phyloP scores from a whole-genome alignment of 129 eudicot species.

The Arctium lappa region DNA sequence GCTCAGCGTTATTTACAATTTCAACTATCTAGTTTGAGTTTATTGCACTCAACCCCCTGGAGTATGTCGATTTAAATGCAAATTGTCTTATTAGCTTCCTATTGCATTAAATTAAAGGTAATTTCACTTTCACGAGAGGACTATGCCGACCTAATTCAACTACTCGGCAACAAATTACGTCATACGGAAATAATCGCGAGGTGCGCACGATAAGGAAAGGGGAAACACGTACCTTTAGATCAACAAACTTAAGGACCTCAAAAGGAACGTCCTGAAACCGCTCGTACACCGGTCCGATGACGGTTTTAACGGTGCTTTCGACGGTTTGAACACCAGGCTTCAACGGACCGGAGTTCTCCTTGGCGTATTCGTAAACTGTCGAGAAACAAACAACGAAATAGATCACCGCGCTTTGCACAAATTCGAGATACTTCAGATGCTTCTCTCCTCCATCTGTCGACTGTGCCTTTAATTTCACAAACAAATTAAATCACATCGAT shows the following conservation, averaged over 20 bases:
- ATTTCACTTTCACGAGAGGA: neutral
- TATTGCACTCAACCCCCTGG: neutral
- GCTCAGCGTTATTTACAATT: neutral
- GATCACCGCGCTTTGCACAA: slow-evolving; percentile 55
- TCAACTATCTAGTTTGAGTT: neutral
- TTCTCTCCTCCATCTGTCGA: slow-evolving; percentile 42
- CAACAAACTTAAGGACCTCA: slow-evolving; percentile 58
- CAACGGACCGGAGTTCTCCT: slow-evolving; percentile 63
- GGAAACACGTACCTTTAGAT: slow-evolving; percentile 51
- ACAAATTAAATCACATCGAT: neutral
- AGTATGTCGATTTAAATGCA: neutral
- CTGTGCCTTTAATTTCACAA: slow-evolving; percentile 37
- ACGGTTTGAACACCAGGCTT: slow-evolving; percentile 65
- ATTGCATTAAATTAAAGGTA: neutral
- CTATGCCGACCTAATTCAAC: neutral
- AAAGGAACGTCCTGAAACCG: slow-evolving; percentile 59
- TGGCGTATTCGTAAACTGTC: slow-evolving; percentile 54
- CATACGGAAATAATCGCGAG: neutral
- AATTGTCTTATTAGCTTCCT: neutral
- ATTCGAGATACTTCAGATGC: slow-evolving; percentile 63
- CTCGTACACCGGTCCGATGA: slow-evolving; percentile 66
- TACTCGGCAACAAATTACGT: neutral
- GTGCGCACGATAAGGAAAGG: neutral
- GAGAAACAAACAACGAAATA: slow-evolving; percentile 46
- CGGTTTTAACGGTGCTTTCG: slow-evolving; percentile 62